A percentile compares a stretch with the other conserved stretches of the same genome.
phyloP scores from a whole-genome alignment of 768 basidiomycete species.

The Lactarius vividus region DNA sequence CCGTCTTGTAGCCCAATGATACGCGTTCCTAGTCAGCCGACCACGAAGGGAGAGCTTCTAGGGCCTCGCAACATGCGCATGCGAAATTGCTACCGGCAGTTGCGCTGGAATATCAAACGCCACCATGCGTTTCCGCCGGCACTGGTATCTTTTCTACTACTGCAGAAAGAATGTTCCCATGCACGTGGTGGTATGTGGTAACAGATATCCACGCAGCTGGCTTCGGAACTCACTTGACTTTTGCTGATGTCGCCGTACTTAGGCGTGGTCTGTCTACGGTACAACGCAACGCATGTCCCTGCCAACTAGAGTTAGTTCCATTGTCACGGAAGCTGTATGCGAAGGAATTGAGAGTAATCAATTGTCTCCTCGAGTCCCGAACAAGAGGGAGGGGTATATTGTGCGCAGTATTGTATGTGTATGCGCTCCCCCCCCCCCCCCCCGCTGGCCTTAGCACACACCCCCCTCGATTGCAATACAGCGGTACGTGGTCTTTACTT shows the following conservation, averaged over 20 bases:
- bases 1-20: conserved; percentile 6
- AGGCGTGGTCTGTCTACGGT: not conserved
- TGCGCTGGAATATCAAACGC: not conserved
- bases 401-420: not conserved
- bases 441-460: not conserved
- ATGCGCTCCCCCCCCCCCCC: not conserved
- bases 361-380: not conserved
- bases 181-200: not conserved
- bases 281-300: not conserved
- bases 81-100: not conserved
- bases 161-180: not conserved
- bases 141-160: not conserved
- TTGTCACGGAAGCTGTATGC: not conserved
- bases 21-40: not conserved
- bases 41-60: conserved; percentile 1
- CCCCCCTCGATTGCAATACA: not conserved
- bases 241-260: not conserved
- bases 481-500: not conserved
- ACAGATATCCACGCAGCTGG: not conserved
- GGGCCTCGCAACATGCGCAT: conserved; percentile 1
- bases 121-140: not conserved
- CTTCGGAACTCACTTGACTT: not conserved
- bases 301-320: not conserved
- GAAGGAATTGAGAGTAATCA: not conserved
- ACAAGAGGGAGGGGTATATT: not conserved